Evolutionary conservation across 2,329 filamentous ascomycete species (phyloP), one percentile per base, ranked within the genome.

Genomic region (Graphiopsis chlorocephala): DNA sequence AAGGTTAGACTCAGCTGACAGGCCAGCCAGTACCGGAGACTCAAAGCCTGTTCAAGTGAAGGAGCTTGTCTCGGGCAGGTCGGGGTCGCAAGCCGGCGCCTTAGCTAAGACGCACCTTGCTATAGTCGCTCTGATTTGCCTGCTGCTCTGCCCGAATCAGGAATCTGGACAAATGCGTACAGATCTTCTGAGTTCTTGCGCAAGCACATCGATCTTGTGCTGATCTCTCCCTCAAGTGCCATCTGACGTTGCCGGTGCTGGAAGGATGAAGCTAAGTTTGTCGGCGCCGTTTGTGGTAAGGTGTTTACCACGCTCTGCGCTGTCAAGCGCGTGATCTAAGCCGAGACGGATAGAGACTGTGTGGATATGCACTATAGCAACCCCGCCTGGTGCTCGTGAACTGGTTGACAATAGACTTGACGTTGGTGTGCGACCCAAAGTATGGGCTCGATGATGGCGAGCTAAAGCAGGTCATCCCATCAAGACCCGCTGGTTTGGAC

Each of bases 61-160:
- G 59, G 47, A 61, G 59, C 59, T 61, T 61, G 59, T 61, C 33
- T 61, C 59, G 59, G 59, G 29, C 28, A 25, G 3, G 29, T 53
- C 59, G 59, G 59, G 53, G 53, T 56, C 10, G 53, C 1, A 20
- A 42, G 31, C 59, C 59, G 59, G 45, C 7, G 8, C 35, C 38
- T 45, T 23, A 23, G 8, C 26, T 52, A 42, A 35, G 47, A 38
- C 31, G 28, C 31, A 47, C 59, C 28, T 26, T 42, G 59, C 59
- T 61, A 61, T 61, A 61, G 59, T 52, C 28, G 47, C 47, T 42
- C 33, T 17, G 59, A 38, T 33, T 48, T 45, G 20, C n/a, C 15
- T 15, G 25, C 28, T 38, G 47, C 31, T 14, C 31, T 53, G 59
- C 14, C 59, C 47, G 8, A 25, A 61, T n/a, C 1, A 12, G 59